Evolutionary conservation across 2,329 filamentous ascomycete genomes (phyloP), one percentile per base, ranked within the genome.

Genomic region (Atkinsonella texensis): DNA sequence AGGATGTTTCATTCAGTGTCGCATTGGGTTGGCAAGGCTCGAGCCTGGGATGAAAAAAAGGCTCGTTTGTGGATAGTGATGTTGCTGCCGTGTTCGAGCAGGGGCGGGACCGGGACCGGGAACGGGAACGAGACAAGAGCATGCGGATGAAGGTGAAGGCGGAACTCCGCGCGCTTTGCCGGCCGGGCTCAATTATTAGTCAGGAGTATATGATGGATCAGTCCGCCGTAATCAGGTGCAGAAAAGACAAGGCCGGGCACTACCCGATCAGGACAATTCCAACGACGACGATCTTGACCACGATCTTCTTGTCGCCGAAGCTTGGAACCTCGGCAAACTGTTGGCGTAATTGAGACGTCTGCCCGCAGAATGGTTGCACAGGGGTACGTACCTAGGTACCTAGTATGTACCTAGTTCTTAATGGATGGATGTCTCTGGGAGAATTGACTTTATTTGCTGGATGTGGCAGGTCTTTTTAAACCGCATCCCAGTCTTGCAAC

Each of bases 141-240:
- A 35, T 35, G 45, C 38, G 45, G 20, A 46, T 28, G 28, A 28
- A 5, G 28, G 28, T 28, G 28, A 28, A 5, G 28, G 28, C 28
- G 28, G 28, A 28, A 28, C 28, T 28, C 28, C 28, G 20, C 28
- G 28, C 48, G 48, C 48, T 20, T 49, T 43, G 40, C 48, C 28
- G n/a, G 28, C 23, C 39, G 28, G 38, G 50, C 35, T 51, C 44
- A 48, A 48, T 43, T 48, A 48, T 43, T 48, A 52, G 50, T 52
- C 50, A 48, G 39, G 23, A 15, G 23, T 23, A 5, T 1, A 18
- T 17, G n/a, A 41, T 17, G 11, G 9, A 17, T 20, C 17, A 10
- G 41, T 43, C 35, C 35, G 35, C 35, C 35, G 35, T 23, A 23
- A 4, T 23, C 8, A 4, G 35, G 11, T 9, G 4, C 11, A 15